Base-by-base conservation (phyloP, 2,329 filamentous ascomycete species). In the Leptographium wingfieldii region DNA sequence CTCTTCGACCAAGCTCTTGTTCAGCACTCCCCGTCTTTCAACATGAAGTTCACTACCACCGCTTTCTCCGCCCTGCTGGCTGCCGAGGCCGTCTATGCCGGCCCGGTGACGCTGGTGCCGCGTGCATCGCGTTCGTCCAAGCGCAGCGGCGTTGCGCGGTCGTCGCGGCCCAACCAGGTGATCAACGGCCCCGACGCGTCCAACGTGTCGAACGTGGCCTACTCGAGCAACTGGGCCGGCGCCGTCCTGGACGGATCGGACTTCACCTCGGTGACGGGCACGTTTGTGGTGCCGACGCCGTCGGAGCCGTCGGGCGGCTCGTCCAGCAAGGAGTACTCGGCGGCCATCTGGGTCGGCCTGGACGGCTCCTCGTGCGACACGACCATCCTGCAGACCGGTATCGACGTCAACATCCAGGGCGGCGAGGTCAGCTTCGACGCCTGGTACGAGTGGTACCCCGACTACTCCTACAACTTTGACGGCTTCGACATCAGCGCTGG, bases 21-120 rank as follows among this genome's bases (percentile, higher is more conserved):
- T 54, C 33, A n/a, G 12, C 22, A 31, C 11, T 49, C 3, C 25
- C 35, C 33, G 5, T 27, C 31, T 7, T 6, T 33, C 69, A 77
- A 64, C 55, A 83, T 82, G 80, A 81, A 78, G 73, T 71, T 78
- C 70, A 70, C 77, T 69, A 67, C 74, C 56, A 62, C 73, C 56
- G 61, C 78, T 53, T 70, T 63, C 33, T 60, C 63, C 22, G 63
- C 60, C 60, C 59, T 64, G 31, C 56, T 65, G 38, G 59, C 76
- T 60, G 73, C 75, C 58, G 71, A 71, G 60, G 66, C 71, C 59
- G 73, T 72, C 55, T 56, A 77, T 43, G 77, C 76, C 43, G 76
- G 76, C 33, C 79, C 78, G 40, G 73, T 76, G 46, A 74, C 71
- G 19, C 71, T 72, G 31, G 67, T 70, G 35, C 73, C 72, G 56